These are phyloP conservation scores for Aspergillus oerlinghausenensis DNA, from an alignment of 2,329 filamentous ascomycete genomes.

Conservation along the genomic window DNA sequence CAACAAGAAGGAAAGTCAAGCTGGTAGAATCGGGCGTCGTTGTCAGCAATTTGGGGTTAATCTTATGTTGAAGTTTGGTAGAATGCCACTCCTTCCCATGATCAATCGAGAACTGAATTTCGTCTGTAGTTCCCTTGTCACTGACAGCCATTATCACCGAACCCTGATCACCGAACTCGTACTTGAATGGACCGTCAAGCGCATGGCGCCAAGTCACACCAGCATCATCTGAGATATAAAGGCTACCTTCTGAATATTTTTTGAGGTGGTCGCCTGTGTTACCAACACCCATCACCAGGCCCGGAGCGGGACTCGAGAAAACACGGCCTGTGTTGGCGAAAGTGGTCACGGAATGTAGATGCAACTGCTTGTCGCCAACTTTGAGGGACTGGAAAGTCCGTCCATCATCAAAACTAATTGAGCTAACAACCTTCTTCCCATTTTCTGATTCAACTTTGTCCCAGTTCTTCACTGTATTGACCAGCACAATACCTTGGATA, in stretches of 20 bases:
- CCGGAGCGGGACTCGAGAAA: constrained; percentile 90
- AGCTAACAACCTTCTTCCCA: constrained; percentile 66
- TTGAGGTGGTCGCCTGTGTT: constrained; percentile 76
- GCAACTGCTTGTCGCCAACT: constrained; percentile 62
- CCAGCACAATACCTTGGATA: constrained; percentile 86
- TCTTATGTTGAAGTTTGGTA: constrained; percentile 64
- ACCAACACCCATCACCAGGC: constrained; percentile 88
- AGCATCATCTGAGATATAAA: constrained; percentile 88
- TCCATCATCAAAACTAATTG: constrained; percentile 94
- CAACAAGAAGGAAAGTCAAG: constrained; percentile 80
- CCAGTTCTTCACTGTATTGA: constrained; percentile 86
- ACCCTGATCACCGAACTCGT: constrained; percentile 92
- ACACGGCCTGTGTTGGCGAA: constrained; percentile 76
- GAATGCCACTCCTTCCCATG: constrained; percentile 81
- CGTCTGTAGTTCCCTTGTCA: constrained; percentile 59
- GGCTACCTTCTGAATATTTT: constrained; percentile 66
- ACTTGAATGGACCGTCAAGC: constrained; percentile 80
- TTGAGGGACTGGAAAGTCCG: constrained; percentile 74
- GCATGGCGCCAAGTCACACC: constrained; percentile 75
- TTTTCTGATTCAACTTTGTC: constrained; percentile 59
- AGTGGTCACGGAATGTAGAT: constrained; percentile 89
- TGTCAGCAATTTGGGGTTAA: constrained; percentile 70
- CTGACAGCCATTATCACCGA: constrained; percentile 79
- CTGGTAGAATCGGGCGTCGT: constrained; percentile 91
- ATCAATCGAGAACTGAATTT: constrained; percentile 74